Evolutionary conservation across 305 asterid genomes (phyloP).

Genomic region (Solanum hybrid): DNA sequence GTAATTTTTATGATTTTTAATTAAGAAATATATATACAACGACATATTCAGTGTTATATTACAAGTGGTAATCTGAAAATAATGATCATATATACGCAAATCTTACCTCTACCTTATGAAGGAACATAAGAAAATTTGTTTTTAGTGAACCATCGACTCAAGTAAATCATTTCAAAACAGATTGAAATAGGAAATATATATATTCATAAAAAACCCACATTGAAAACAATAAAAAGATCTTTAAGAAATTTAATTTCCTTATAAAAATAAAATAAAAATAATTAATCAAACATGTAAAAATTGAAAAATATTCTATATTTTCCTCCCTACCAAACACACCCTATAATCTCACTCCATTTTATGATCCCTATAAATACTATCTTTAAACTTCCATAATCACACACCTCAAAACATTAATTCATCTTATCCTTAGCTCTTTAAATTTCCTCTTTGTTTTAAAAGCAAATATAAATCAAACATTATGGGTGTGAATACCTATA

Average conservation of each 20-base stretch:
- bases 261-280: too few relatives aligned
- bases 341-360: background rate
- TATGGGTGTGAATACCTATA: conserved; percentile 26
- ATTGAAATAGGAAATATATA: background rate
- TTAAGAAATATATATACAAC: too few relatives aligned
- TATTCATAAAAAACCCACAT: background rate
- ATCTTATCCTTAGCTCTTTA: background rate
- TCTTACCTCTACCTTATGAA: too few relatives aligned
- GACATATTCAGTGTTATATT: too few relatives aligned
- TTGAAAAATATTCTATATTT: too few relatives aligned
- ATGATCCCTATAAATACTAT: background rate
- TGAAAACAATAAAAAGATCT: too few relatives aligned
- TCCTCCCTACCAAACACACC: background rate
- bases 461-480: background rate
- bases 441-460: background rate
- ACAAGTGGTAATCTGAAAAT: too few relatives aligned
- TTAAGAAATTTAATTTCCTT: background rate
- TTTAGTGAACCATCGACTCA: background rate
- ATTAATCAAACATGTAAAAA: background rate
- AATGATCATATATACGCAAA: too few relatives aligned
- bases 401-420: background rate
- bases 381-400: background rate
- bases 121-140: too few relatives aligned
- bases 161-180: background rate
- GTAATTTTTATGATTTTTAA: too few relatives aligned